Conservation (phyloP, 768 basidiomycete species). For the Kwoniella botswanensis region DNA sequence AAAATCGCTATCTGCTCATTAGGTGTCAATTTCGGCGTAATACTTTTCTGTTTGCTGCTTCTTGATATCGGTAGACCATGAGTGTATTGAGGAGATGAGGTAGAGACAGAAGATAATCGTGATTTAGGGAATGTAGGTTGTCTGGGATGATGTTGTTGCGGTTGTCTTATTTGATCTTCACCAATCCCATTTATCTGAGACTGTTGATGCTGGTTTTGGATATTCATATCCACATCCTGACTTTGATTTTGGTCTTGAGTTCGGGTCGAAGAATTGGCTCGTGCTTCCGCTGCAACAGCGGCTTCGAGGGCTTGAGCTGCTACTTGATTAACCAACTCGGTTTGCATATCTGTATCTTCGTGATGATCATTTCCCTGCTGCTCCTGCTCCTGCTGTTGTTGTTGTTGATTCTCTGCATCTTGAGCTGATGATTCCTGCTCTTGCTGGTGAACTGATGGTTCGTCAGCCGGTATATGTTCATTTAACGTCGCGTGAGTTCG, state of each 20-base stretch:
- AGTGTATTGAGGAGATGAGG: background rate
- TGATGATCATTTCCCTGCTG: background rate
- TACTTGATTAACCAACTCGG: slow-evolving; percentile 40
- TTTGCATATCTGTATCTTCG: slow-evolving; percentile 33
- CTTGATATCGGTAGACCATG: slow-evolving; percentile 4
- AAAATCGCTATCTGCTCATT: slow-evolving; percentile 42
- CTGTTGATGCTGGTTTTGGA: background rate
- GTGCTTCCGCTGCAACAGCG: slow-evolving; percentile 28
- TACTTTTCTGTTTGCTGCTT: slow-evolving; percentile 7
- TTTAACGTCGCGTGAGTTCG: slow-evolving; percentile 11
- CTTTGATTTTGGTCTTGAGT: background rate
- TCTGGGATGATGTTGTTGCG: slow-evolving; percentile 14
- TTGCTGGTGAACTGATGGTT: background rate
- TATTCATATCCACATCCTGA: background rate
- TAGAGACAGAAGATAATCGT: background rate
- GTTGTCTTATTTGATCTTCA: slow-evolving; percentile 5
- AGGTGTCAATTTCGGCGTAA: slow-evolving; percentile 3
- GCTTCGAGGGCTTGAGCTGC: slow-evolving; percentile 42
- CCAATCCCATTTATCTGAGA: background rate
- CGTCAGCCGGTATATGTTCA: slow-evolving; percentile 2
- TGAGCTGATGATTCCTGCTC: slow-evolving; percentile 2
- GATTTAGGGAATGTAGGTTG: slow-evolving; percentile 23
- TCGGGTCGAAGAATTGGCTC: slow-evolving; percentile 1
- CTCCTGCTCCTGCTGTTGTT: slow-evolving; percentile 5
- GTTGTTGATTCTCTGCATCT: background rate